Conservation (phyloP, 257 asterid species). For the Fraxinus quadrangulata region DNA sequence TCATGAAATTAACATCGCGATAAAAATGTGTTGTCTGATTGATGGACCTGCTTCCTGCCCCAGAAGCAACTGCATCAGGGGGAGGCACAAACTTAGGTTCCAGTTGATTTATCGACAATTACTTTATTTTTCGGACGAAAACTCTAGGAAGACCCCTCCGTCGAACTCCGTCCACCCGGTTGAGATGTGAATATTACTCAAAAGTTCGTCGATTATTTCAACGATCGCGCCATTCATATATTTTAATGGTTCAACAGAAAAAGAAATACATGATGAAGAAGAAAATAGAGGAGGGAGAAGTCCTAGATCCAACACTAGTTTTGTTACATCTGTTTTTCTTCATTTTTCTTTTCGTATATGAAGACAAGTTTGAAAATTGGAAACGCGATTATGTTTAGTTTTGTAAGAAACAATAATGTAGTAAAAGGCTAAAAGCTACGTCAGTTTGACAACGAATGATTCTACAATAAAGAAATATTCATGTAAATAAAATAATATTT, state of each 20-base stretch:
- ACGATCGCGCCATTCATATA: too few relatives aligned
- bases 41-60: too few relatives aligned
- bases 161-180: too few relatives aligned
- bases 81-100: too few relatives aligned
- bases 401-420: background rate
- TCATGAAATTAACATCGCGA: too few relatives aligned
- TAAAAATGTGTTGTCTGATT: too few relatives aligned
- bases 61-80: too few relatives aligned
- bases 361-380: background rate
- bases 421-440: background rate
- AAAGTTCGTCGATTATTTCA: too few relatives aligned
- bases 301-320: background rate
- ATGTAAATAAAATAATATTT: background rate
- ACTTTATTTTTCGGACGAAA: too few relatives aligned
- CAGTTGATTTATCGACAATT: too few relatives aligned
- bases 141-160: too few relatives aligned
- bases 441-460: background rate
- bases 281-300: background rate
- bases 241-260: background rate
- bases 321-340: background rate
- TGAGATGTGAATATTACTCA: too few relatives aligned
- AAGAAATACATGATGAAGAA: background rate
- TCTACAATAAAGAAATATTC: background rate
- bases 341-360: background rate
- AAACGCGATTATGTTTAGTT: background rate